Evolutionary conservation across 306 rosid species (phyloP).

Genomic region (Rosa chinensis): DNA sequence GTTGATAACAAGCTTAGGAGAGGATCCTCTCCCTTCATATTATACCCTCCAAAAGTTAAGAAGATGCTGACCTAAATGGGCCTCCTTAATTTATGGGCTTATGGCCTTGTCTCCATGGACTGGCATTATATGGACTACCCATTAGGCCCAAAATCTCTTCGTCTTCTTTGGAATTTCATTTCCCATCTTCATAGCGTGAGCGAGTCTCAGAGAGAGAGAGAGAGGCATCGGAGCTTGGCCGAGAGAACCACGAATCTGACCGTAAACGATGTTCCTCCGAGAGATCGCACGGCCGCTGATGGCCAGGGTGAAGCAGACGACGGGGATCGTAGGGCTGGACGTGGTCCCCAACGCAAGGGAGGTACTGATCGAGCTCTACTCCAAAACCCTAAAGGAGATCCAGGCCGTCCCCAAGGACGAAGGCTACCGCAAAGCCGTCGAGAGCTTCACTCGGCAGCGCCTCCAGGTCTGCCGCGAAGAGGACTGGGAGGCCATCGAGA

Average conservation of each 20-base stretch:
- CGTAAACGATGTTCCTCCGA: constrained; percentile 62
- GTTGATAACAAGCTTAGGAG: too few relatives aligned
- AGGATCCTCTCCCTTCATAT: too few relatives aligned
- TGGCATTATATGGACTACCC: background rate
- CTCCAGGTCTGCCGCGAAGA: constrained; percentile 70
- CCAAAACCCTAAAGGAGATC: constrained; percentile 81
- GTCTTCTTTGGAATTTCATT: constrained; percentile 21
- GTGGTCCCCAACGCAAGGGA: constrained; percentile 89
- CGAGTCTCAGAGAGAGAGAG: background rate
- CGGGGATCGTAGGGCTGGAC: constrained; percentile 83
- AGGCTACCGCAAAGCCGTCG: constrained; percentile 90
- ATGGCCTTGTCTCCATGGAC: too few relatives aligned
- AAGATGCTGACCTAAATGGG: background rate
- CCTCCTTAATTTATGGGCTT: background rate
- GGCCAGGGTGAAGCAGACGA: constrained; percentile 84
- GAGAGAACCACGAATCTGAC: background rate
- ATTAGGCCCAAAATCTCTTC: background rate
- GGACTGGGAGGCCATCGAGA: constrained; percentile 83
- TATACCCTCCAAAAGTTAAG: too few relatives aligned
- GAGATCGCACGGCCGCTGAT: constrained; percentile 74
- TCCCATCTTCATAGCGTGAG: background rate
- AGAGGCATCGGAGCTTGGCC: background rate
- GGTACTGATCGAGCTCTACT: constrained; percentile 68
- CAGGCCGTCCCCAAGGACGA: constrained; percentile 83
- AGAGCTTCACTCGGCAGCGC: constrained; percentile 73